Conservation (phyloP, 345 rosid genomes). For the Populus ilicifolia region DNA sequence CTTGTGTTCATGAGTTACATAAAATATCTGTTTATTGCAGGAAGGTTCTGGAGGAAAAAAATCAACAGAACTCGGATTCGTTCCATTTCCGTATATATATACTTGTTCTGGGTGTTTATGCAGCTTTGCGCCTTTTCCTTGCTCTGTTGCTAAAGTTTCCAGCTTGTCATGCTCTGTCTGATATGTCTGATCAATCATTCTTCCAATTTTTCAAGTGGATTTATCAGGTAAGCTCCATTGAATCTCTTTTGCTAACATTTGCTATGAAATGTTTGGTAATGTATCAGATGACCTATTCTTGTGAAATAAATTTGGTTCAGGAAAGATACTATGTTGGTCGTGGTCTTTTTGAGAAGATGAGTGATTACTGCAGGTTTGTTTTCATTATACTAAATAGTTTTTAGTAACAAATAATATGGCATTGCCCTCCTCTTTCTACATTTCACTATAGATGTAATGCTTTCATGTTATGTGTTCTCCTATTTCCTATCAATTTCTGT, state of each 20-base stretch:
- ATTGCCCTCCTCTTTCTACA: neutral
- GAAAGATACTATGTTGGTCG: slow-evolving; percentile 97
- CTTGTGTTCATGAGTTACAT: neutral
- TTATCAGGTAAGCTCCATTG: slow-evolving; percentile 62
- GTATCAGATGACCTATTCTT: too few species aligned
- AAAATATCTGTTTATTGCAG: slow-evolving; percentile 38
- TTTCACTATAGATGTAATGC: neutral
- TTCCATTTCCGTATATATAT: slow-evolving; percentile 75
- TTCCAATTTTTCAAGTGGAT: slow-evolving; percentile 99
- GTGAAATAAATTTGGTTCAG: slow-evolving; percentile 35
- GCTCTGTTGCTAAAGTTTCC: slow-evolving; percentile 69
- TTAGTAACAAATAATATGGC: too few species aligned
- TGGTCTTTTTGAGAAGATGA: slow-evolving; percentile 79
- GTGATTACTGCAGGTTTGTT: slow-evolving; percentile 84
- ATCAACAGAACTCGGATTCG: slow-evolving; percentile 54
- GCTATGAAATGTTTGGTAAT: neutral
- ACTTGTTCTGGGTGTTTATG: slow-evolving; percentile 80
- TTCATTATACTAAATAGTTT: neutral
- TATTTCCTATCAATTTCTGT: neutral
- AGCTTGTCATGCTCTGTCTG: slow-evolving; percentile 80
- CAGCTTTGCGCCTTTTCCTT: slow-evolving; percentile 67
- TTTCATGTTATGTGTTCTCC: neutral
- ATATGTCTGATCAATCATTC: slow-evolving; percentile 84
- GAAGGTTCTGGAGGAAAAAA: slow-evolving; percentile 68
- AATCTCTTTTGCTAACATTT: slow-evolving; percentile 12